Evolutionary conservation across 2,329 filamentous ascomycete genomes (phyloP).

Genomic region (Nannizziopsis barbatae): DNA sequence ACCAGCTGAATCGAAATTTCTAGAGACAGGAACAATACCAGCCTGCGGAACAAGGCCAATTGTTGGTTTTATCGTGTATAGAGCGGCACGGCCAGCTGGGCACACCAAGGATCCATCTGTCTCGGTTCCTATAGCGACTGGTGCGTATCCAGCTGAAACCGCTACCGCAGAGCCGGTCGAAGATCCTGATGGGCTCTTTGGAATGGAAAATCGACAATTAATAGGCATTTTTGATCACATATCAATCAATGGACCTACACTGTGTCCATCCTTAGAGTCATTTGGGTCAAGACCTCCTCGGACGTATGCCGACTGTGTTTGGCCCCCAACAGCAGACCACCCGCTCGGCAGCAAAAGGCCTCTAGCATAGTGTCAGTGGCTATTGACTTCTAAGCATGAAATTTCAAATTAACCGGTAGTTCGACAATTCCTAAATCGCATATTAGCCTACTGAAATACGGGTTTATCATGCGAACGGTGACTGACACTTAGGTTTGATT

Average conservation of each 20-base stretch:
- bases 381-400: too few relatives aligned
- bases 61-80: constrained; percentile 28
- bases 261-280: constrained; percentile 19
- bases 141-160: constrained; percentile 25
- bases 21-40: constrained; percentile 23
- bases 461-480: constrained; percentile 2
- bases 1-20: not conserved
- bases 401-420: too few relatives aligned
- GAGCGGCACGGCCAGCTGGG: constrained; percentile 23
- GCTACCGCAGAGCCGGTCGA: constrained; percentile 27
- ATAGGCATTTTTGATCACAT: not conserved
- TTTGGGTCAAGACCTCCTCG: constrained; percentile 16
- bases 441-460: too few relatives aligned
- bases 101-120: constrained; percentile 26
- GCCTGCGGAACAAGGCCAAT: constrained; percentile 22
- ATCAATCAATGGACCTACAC: constrained; percentile 7
- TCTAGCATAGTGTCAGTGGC: too few relatives aligned
- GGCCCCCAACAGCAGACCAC: constrained; percentile 22
- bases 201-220: not conserved
- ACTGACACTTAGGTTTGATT: constrained; percentile 23
- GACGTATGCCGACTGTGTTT: constrained; percentile 22
- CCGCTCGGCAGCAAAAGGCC: constrained; percentile 15
- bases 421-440: too few relatives aligned
- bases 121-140: constrained; percentile 27
- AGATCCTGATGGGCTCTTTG: constrained; percentile 23